Base-by-base conservation (phyloP, 495 filamentous ascomycete genomes). In the Penicilliopsis zonata region DNA sequence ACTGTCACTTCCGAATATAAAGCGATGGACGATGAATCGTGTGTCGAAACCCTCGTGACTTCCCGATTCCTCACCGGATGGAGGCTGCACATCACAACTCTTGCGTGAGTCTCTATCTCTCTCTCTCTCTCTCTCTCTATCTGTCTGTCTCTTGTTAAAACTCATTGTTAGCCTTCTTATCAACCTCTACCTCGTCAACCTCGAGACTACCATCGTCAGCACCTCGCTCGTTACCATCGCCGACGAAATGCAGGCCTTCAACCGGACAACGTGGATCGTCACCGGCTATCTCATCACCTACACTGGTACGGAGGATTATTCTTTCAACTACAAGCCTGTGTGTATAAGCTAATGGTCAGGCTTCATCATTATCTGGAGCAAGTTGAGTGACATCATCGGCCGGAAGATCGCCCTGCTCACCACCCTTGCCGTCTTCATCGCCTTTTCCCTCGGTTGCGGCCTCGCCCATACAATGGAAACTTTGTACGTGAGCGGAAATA, bases 141-240 rank as follows among this genome's bases (percentile, higher is more conserved):
- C 18, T n/a, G n/a, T 23, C 6, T 6, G n/a, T 6, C 6, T 23
- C 21, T 6, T 23, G 21, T 6, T 23, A 6, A 23, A 6, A 30
- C 22, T 19, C 25, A 24, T 19, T 30, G 16, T 16, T 14, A 78
- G 71, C 19, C 56, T 78, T 23, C 52, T 68, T 18, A 41, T 70
- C 12, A 61, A 64, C 13, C 65, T 80, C 20, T 65, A 78, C 17
- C 67, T 80, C 14, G 69, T 69, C 9, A 73, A 67, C 31, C 43
- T 79, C 8, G 75, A 80, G 34, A 66, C 67, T n/a, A 72, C 74
- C 0, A 77, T 78, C 30, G 68, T 79, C 9, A 70, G 71, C 23
- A 79, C 76, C 0, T 67, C 76, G 2, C 58, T 80, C 4, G 63
- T 77, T 10, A 63, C 63, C 8, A 76, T 80, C 30, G 70, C 67